These are phyloP conservation scores for Pseudocercospora fuligena DNA, from an alignment of 2,329 filamentous ascomycete species.

Conservation along the genomic window DNA sequence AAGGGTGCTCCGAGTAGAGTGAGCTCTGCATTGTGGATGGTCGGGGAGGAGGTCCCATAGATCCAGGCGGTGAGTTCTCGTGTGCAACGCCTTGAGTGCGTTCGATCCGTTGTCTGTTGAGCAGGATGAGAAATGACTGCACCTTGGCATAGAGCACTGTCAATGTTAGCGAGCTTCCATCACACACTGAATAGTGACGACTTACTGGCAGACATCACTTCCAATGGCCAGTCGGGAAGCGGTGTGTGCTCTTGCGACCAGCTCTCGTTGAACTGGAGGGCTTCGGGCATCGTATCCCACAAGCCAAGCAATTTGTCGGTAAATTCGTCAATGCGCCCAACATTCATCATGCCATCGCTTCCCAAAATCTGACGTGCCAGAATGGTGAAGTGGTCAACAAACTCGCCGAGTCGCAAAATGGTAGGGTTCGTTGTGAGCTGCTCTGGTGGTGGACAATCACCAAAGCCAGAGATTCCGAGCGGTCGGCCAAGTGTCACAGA, in stretches of 20 bases:
- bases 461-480: slow-evolving; percentile 55
- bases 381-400: slow-evolving; percentile 54
- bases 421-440: slow-evolving; percentile 51
- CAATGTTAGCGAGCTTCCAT: not conserved
- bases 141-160: slow-evolving; percentile 53
- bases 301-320: slow-evolving; percentile 50
- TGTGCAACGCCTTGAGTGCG: slow-evolving; percentile 31
- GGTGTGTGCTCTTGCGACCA: slow-evolving; percentile 47
- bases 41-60: slow-evolving; percentile 27
- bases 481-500: slow-evolving; percentile 56
- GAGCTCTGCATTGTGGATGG: slow-evolving; percentile 22
- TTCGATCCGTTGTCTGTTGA: slow-evolving; percentile 53
- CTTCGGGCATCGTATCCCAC: slow-evolving; percentile 54
- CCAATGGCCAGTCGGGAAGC: slow-evolving; percentile 54
- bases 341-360: slow-evolving; percentile 47
- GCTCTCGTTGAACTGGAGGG: slow-evolving; percentile 52
- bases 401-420: slow-evolving; percentile 51
- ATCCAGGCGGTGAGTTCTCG: slow-evolving; percentile 28
- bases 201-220: slow-evolving; percentile 52
- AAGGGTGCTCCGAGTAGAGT: slow-evolving; percentile 27
- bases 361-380: slow-evolving; percentile 55
- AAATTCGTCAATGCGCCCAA: slow-evolving; percentile 52
- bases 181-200: not conserved
- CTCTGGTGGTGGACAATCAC: slow-evolving; percentile 54
- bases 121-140: slow-evolving; percentile 54